Evolutionary conservation across 2,329 filamentous ascomycete genomes (phyloP).

Genomic region (Penicillium fuscoglaucum): DNA sequence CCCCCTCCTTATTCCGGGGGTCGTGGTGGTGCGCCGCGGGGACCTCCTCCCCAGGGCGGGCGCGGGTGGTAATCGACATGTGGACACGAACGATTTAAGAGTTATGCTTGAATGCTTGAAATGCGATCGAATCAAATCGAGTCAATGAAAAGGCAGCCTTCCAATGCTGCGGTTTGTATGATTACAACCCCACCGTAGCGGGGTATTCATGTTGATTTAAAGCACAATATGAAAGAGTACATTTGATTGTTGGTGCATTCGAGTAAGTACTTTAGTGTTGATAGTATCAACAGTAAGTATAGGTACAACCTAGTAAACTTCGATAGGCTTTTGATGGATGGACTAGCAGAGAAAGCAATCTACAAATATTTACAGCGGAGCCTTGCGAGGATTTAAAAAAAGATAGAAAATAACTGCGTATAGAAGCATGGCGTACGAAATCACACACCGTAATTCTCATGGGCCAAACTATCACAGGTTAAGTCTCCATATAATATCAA

Average conservation of each 20-base stretch:
- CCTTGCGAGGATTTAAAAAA: neutral
- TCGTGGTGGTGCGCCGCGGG: slow-evolving; percentile 25
- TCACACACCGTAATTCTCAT: neutral
- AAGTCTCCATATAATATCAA: neutral
- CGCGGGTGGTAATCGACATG: slow-evolving; percentile 17
- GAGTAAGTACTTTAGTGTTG: neutral
- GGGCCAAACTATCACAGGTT: neutral
- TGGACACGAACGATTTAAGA: slow-evolving; percentile 10
- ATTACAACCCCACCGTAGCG: neutral
- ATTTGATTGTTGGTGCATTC: neutral
- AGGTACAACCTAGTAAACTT: neutral
- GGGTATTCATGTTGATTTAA: neutral
- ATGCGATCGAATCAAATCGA: neutral
- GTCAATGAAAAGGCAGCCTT: neutral
- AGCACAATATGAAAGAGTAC: neutral
- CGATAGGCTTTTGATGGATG: neutral
- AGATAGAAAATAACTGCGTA: neutral
- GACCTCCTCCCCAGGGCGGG: slow-evolving; percentile 13
- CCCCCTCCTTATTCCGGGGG: slow-evolving; percentile 33
- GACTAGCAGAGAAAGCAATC: neutral
- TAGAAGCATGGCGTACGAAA: neutral
- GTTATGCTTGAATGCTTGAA: neutral
- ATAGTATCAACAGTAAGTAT: neutral
- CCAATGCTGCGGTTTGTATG: neutral
- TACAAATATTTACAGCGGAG: neutral